phyloP scores from a whole-genome alignment of 179 eudicot species.

The Sideroxylon spinosum region DNA sequence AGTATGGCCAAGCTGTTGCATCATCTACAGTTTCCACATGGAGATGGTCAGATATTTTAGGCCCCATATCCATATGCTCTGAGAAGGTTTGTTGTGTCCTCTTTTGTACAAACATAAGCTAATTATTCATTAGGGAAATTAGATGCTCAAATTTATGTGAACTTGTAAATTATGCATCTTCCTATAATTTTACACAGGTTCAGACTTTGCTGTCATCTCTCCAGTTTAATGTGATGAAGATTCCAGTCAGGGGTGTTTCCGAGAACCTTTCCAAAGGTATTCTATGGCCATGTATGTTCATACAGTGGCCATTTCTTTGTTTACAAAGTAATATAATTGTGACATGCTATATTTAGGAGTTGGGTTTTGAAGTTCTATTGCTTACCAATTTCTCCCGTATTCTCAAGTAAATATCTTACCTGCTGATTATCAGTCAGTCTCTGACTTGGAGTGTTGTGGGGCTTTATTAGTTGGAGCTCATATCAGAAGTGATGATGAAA shows the following conservation, averaged over 20 bases:
- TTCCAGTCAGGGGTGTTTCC: constrained; percentile 55
- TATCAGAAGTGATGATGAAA: not conserved
- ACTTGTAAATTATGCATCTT: not conserved
- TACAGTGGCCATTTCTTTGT: not conserved
- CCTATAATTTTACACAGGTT: constrained; percentile 38
- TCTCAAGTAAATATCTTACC: not conserved
- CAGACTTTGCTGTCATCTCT: constrained; percentile 51
- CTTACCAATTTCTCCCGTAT: not conserved
- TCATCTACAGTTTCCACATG: constrained; percentile 46
- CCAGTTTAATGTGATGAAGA: constrained; percentile 64
- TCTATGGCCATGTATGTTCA: not conserved
- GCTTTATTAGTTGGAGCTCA: not conserved
- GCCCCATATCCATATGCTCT: constrained; percentile 58
- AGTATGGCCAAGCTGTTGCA: constrained; percentile 51
- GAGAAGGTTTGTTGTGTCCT: constrained; percentile 46
- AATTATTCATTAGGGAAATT: constrained; percentile 7
- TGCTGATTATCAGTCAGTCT: not conserved
- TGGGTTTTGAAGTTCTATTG: not conserved
- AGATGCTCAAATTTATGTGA: not conserved
- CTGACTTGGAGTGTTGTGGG: not conserved
- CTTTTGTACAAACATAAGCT: not conserved
- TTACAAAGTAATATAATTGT: not conserved
- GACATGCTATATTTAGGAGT: not conserved
- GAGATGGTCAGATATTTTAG: constrained; percentile 72
- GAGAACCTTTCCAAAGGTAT: constrained; percentile 63